Conservation (phyloP, 257 asterid genomes). For the Penstemon eatonii region DNA sequence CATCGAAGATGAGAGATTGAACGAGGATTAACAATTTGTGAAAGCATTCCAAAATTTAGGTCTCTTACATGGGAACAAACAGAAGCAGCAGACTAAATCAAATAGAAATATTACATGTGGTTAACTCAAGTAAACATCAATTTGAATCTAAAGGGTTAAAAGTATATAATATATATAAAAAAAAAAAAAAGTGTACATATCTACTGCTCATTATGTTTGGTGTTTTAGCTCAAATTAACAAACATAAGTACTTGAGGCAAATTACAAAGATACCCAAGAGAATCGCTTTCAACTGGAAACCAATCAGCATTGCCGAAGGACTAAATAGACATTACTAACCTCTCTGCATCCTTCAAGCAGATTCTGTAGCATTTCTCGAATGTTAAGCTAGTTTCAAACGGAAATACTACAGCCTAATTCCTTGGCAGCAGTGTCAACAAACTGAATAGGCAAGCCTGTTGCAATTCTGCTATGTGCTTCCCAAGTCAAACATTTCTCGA, state of each 20-base stretch:
- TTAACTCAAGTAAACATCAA: no score
- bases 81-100: no score
- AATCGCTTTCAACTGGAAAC: neutral
- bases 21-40: no score
- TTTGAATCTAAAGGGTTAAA: no score
- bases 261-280: neutral
- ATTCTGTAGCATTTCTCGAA: constrained; percentile 11
- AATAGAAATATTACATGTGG: no score
- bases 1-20: no score
- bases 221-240: neutral
- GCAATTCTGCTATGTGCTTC: constrained; percentile 88
- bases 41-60: no score
- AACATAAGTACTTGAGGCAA: constrained; percentile 9
- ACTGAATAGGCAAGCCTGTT: constrained; percentile 67
- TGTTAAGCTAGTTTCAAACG: constrained; percentile 36
- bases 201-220: neutral
- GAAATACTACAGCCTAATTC: constrained; percentile 80
- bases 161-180: no score
- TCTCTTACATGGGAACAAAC: no score
- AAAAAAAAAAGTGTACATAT: neutral
- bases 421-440: constrained; percentile 77
- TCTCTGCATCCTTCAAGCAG: constrained; percentile 23
- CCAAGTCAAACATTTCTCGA: constrained; percentile 84
- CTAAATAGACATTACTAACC: neutral
- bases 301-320: neutral